Conservation (phyloP, 169 alveolate genomes). For the Eimeria praecox region DNA sequence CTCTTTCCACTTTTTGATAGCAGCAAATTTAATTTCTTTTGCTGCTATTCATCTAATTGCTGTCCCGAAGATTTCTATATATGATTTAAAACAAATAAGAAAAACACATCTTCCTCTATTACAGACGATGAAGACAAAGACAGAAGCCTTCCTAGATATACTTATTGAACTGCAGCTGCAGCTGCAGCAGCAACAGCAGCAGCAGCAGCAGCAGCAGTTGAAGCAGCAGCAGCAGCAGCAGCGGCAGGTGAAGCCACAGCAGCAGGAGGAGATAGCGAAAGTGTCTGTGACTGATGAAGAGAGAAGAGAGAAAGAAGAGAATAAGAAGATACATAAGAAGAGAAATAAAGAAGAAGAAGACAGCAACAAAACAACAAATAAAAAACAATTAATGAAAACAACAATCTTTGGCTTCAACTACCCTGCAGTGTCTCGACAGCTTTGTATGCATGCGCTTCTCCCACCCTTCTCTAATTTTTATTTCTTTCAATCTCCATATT, state of each 20-base stretch:
- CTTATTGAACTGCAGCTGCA: neutral
- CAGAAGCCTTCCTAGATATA: neutral
- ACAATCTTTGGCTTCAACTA: slow-evolving; percentile 59
- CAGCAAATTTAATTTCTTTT: slow-evolving; percentile 5
- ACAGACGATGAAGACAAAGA: slow-evolving; percentile 12
- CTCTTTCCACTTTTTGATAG: slow-evolving; percentile 46
- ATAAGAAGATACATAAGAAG: neutral
- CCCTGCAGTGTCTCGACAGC: slow-evolving; percentile 66
- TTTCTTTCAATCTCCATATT: slow-evolving; percentile 54
- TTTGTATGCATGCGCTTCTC: slow-evolving; percentile 60
- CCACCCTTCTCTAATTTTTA: slow-evolving; percentile 39
- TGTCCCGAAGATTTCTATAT: slow-evolving; percentile 49
- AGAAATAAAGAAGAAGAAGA: neutral
- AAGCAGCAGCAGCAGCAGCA: neutral
- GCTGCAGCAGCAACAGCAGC: neutral
- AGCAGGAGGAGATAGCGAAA: no score
- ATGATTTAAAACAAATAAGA: slow-evolving; percentile 69
- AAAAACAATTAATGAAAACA: neutral
- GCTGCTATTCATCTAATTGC: slow-evolving; percentile 47
- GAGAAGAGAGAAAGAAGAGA: neutral
- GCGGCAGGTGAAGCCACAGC: no score
- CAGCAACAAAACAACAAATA: neutral
- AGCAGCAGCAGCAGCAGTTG: neutral
- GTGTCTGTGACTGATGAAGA: no score
- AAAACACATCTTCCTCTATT: slow-evolving; percentile 44